Evolutionary conservation across 176 grass and related monocot genomes (phyloP).

Genomic region (Hordeum marinum): DNA sequence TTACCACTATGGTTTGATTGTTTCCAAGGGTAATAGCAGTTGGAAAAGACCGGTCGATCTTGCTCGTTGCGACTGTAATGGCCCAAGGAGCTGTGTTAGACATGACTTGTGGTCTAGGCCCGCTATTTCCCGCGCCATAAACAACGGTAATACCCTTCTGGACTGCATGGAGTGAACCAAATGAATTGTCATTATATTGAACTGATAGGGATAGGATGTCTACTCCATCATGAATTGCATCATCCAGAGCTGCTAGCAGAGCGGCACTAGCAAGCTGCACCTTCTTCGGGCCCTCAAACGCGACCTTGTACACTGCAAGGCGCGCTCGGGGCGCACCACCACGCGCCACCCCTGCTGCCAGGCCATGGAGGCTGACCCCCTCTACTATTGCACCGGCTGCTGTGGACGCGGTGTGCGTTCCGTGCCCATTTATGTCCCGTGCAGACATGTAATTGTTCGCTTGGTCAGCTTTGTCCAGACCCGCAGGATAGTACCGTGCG

Average conservation of each 20-base stretch:
- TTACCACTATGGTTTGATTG: constrained; percentile 39
- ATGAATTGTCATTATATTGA: not conserved
- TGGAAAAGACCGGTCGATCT: constrained; percentile 39
- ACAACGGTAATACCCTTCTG: constrained; percentile 40
- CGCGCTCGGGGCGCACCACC: constrained; percentile 40
- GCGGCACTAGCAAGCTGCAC: not conserved
- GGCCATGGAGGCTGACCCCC: constrained; percentile 16
- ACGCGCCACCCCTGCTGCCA: constrained; percentile 22
- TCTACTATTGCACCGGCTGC: constrained; percentile 21
- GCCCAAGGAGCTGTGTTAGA: constrained; percentile 41
- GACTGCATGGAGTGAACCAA: constrained; percentile 41
- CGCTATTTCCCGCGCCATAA: constrained; percentile 29
- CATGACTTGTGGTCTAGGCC: constrained; percentile 24
- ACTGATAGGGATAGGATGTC: constrained; percentile 39
- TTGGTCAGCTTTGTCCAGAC: not conserved
- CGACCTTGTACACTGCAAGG: constrained; percentile 42
- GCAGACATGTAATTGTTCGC: constrained; percentile 25
- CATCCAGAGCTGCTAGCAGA: constrained; percentile 38
- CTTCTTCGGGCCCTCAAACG: not conserved
- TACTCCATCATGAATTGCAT: constrained; percentile 51
- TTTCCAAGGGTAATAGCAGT: constrained; percentile 39
- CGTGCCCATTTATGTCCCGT: constrained; percentile 25
- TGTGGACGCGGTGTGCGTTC: constrained; percentile 23
- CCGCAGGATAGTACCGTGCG: constrained; percentile 27
- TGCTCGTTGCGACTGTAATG: constrained; percentile 45